phyloP scores from a whole-genome alignment of 2,329 filamentous ascomycete species.

The Pyrenophora tritici-repentis region DNA sequence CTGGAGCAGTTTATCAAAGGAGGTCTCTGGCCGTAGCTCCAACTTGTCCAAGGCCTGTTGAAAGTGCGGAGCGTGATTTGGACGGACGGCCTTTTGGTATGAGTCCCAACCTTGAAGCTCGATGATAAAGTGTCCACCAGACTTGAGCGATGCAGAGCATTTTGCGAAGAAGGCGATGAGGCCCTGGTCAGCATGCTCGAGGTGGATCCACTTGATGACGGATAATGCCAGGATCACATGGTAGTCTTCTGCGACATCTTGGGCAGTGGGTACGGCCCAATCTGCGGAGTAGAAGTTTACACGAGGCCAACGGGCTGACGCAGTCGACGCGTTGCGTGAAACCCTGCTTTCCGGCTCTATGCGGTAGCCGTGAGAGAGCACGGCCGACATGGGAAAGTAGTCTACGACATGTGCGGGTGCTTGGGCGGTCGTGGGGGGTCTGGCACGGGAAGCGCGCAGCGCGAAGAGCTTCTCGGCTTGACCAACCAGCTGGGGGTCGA shows the following conservation, averaged over 20 bases:
- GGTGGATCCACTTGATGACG: slow-evolving; percentile 49
- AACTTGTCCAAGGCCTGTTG: slow-evolving; percentile 29
- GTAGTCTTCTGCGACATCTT: slow-evolving; percentile 33
- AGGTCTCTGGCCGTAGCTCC: slow-evolving; percentile 42
- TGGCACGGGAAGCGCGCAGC: slow-evolving; percentile 44
- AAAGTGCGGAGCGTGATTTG: slow-evolving; percentile 42
- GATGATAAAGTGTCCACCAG: slow-evolving; percentile 40
- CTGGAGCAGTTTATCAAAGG: slow-evolving; percentile 37
- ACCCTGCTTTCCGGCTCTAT: slow-evolving; percentile 27
- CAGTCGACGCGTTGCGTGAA: slow-evolving; percentile 17
- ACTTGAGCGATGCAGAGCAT: slow-evolving; percentile 34
- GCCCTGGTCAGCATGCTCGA: slow-evolving; percentile 44
- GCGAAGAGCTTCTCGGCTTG: slow-evolving; percentile 45
- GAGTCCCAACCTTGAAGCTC: slow-evolving; percentile 46
- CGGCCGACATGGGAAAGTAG: slow-evolving; percentile 46
- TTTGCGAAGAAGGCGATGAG: slow-evolving; percentile 41
- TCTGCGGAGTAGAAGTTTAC: slow-evolving; percentile 43
- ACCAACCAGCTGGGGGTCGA: slow-evolving; percentile 44
- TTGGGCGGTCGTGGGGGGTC: slow-evolving; percentile 24
- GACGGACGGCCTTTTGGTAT: slow-evolving; percentile 43
- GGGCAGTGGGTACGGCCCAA: slow-evolving; percentile 36
- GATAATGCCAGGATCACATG: slow-evolving; percentile 47
- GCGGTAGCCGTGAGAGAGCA: slow-evolving; percentile 42
- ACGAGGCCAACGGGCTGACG: slow-evolving; percentile 29
- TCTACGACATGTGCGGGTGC: slow-evolving; percentile 26